Evolutionary conservation across 2,329 filamentous ascomycete genomes (phyloP), one percentile per base, ranked within the genome.

Genomic region (Pseudogymnoascus sp.): DNA sequence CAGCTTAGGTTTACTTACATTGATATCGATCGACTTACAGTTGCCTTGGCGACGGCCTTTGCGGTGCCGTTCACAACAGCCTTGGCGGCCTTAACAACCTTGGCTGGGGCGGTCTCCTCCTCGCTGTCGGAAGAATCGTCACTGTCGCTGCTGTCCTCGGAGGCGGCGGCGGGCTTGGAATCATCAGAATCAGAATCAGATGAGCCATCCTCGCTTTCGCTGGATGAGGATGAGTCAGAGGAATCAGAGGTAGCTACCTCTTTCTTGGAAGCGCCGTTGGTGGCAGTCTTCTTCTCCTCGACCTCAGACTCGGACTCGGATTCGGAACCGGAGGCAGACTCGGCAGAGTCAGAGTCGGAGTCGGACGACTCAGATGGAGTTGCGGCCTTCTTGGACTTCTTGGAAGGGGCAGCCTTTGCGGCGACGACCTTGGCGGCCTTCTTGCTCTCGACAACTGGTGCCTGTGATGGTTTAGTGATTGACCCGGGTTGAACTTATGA

Each of bases 391-490:
- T 82, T 80, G 47, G 73, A 68, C 59, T 73, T 71, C 68, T 78
- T 78, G 69, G 75, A 73, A 70, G 77, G 76, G 67, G 70, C 71
- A 40, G 72, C 74, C 37, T 72, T 72, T 58, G 73, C 76, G 63
- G 81, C 77, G 50, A 76, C 71, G 63, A 80, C 77, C 81, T 89
- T 88, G 68, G 84, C 84, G 62, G 83, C 72, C 66, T 85, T 79
- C 80, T 88, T 88, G 69, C 84, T 88, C 21, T 21, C 21, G 64
- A 80, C 76, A 76, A 85, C 87, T 71, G 84, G 76, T 66, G 81
- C 82, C 74, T 87, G 80, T 64, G 83, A 78, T 60, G 85, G 73
- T 80, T 91, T 92, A 77, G 81, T 83, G 70, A 89, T 80, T 66
- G 83, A 82, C 67, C 80, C 85, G 68, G 80, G 81, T 80, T 89